phyloP scores from a whole-genome alignment of 2,329 filamentous ascomycete species.

The Venturia effusa region DNA sequence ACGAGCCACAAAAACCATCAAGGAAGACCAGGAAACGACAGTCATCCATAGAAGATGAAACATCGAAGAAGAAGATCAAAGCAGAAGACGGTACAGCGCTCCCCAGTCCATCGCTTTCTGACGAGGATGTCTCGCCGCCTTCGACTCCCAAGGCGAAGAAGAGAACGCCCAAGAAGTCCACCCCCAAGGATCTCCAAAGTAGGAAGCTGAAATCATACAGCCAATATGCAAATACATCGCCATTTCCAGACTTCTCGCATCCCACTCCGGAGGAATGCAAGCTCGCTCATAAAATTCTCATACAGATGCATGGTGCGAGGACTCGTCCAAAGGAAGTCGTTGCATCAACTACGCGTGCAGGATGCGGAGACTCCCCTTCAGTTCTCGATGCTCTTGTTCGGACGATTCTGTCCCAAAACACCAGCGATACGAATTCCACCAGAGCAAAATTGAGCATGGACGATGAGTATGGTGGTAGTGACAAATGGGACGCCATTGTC shows the following conservation, averaged over 20 bases:
- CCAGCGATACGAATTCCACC: constrained; percentile 54
- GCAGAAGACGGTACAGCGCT: not conserved
- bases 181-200: not conserved
- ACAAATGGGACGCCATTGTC: constrained; percentile 62
- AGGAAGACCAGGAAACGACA: not conserved
- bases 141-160: not conserved
- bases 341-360: constrained; percentile 33
- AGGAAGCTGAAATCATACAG: not conserved
- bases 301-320: constrained; percentile 4
- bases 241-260: constrained; percentile 8
- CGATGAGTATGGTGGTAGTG: constrained; percentile 49
- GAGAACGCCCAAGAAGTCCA: not conserved
- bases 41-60: not conserved
- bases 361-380: constrained; percentile 51
- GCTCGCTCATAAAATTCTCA: not conserved
- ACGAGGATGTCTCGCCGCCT: not conserved
- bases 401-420: constrained; percentile 51
- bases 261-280: constrained; percentile 6
- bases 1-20: not conserved
- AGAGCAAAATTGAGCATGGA: constrained; percentile 49
- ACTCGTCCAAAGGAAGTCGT: constrained; percentile 4
- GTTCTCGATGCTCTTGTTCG: constrained; percentile 54
- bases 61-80: not conserved
- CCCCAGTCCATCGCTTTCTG: not conserved
- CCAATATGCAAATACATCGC: constrained; percentile 5